phyloP scores from a whole-genome alignment of 75 land plant species.

The Pinus albicaulis region DNA sequence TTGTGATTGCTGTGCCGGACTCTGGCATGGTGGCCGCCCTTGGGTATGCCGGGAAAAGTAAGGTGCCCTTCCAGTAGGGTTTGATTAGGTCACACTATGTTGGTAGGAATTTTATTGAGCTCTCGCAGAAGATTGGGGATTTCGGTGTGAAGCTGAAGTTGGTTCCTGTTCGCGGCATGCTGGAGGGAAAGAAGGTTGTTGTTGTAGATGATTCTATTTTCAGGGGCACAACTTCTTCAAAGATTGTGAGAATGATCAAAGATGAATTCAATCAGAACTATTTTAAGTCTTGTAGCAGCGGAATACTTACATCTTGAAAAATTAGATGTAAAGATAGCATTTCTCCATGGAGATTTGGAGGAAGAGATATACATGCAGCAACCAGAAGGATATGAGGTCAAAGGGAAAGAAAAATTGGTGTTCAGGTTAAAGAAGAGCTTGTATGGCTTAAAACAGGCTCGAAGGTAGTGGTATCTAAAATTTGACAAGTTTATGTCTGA shows the following conservation, averaged over 20 bases:
- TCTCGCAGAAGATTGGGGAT: conserved; percentile 21
- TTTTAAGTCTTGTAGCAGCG: too few relatives aligned
- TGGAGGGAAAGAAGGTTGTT: conserved; percentile 20
- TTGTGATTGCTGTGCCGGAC: conserved; percentile 29
- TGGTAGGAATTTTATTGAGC: conserved; percentile 28
- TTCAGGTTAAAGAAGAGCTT: too few relatives aligned
- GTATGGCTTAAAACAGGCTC: too few relatives aligned
- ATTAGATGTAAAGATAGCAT: too few relatives aligned
- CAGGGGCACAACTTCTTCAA: conserved; percentile 91
- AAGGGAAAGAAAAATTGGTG: too few relatives aligned
- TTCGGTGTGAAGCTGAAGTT: conserved; percentile 31
- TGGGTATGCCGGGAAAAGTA: conserved; percentile 15
- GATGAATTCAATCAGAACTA: too few relatives aligned
- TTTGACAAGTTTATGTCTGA: too few relatives aligned
- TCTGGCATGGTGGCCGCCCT: conserved; percentile 30
- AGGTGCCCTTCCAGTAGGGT: conserved; percentile 70
- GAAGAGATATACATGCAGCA: too few relatives aligned
- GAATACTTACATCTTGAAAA: too few relatives aligned
- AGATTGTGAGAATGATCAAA: conserved; percentile 78
- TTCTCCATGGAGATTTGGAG: too few relatives aligned
- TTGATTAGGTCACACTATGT: conserved; percentile 42
- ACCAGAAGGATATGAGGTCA: too few relatives aligned
- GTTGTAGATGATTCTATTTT: conserved; percentile 88
- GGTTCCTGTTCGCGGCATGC: conserved; percentile 12
- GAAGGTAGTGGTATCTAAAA: too few relatives aligned